These are phyloP conservation scores for Phytophthora sojae DNA, from an alignment of 352 stramenopile species.

Conservation along the genomic window DNA sequence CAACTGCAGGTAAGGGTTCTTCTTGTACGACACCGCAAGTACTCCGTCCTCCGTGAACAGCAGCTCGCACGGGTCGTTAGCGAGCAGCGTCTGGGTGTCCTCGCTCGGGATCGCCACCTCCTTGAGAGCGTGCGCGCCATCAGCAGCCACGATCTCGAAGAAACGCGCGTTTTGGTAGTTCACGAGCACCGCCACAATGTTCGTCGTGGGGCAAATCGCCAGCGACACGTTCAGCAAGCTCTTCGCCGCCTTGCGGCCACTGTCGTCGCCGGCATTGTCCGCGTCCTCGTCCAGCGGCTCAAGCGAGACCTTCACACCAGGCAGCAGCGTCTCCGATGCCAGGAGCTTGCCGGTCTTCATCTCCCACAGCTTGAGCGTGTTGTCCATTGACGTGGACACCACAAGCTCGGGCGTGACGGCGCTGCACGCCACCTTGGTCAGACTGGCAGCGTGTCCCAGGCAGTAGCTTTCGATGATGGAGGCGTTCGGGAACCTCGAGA, in stretches of 20 bases:
- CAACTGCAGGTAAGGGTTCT: conserved; percentile 66
- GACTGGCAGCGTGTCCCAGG: conserved; percentile 73
- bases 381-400: conserved; percentile 82
- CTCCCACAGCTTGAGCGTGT: conserved; percentile 84
- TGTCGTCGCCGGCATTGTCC: conserved; percentile 27
- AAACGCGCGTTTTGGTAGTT: conserved; percentile 59
- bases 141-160: conserved; percentile 56
- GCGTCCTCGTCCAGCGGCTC: conserved; percentile 36
- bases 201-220: conserved; percentile 59
- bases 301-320: conserved; percentile 33
- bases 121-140: conserved; percentile 30
- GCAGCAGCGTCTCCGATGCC: conserved; percentile 59
- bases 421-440: conserved; percentile 68
- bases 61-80: conserved; percentile 56
- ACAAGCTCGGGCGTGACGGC: conserved; percentile 53
- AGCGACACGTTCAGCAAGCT: conserved; percentile 66
- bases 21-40: conserved; percentile 68
- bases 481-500: conserved; percentile 81
- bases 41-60: conserved; percentile 55
- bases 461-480: conserved; percentile 86
- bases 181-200: conserved; percentile 66
- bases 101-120: conserved; percentile 36
- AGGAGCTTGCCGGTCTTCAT: conserved; percentile 59
- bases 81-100: conserved; percentile 44
- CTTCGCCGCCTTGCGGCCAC: conserved; percentile 44